These are phyloP conservation scores for Epichloe aotearoae DNA, from an alignment of 2,329 filamentous ascomycete genomes.

Conservation along the genomic window DNA sequence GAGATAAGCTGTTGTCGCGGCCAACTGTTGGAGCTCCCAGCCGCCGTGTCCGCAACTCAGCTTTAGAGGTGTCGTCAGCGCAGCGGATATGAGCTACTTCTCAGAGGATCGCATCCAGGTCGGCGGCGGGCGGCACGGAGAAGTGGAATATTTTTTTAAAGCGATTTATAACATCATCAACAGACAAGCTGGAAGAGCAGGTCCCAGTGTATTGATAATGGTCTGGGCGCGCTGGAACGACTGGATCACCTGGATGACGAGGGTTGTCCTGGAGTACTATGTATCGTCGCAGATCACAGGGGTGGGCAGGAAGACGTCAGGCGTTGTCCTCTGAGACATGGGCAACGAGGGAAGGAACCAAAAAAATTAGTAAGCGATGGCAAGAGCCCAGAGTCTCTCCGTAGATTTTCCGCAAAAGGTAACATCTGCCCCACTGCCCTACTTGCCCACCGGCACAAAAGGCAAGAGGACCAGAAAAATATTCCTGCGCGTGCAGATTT, in stretches of 20 bases:
- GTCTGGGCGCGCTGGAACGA: neutral
- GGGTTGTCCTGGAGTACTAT: neutral
- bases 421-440: neutral
- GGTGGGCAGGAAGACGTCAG: constrained; percentile 6
- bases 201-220: neutral
- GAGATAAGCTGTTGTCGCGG: neutral
- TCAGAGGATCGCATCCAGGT: neutral
- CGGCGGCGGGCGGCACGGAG: neutral
- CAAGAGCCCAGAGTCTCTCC: neutral
- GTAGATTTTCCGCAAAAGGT: constrained; percentile 10
- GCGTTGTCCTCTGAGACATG: neutral
- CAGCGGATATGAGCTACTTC: constrained; percentile 1
- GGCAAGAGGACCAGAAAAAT: neutral
- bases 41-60: neutral
- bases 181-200: neutral
- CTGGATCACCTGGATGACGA: neutral
- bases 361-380: neutral
- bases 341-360: neutral
- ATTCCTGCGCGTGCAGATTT: constrained; percentile 8
- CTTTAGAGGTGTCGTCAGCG: neutral
- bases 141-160: neutral
- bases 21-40: neutral
- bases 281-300: neutral
- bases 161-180: neutral
- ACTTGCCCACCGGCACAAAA: neutral